Percentiles rank a stretch among this genome's conserved stretches.
These are phyloP conservation scores for Solanum gracilifrons DNA, from an alignment of 257 asterid species.

Conservation along the genomic window DNA sequence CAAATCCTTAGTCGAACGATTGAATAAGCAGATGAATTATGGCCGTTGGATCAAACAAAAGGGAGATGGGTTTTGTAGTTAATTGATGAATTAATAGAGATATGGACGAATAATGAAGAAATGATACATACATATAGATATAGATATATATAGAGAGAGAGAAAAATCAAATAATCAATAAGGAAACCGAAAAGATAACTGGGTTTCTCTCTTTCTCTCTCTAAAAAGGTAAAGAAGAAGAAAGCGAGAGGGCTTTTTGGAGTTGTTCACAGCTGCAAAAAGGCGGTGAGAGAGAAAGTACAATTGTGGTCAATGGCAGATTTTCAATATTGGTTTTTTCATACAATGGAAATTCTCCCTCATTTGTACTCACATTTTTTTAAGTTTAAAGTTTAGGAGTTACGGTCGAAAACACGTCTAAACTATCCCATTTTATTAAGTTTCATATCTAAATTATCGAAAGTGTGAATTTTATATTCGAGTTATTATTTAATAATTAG, in stretches of 20 bases:
- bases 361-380: not conserved
- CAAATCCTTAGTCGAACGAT: not conserved
- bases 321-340: not conserved
- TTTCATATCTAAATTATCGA: too few species aligned
- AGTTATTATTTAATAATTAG: too few species aligned
- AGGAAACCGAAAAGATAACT: not conserved
- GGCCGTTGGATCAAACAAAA: not conserved
- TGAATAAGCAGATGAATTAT: not conserved
- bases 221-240: not conserved
- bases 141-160: not conserved
- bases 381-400: not conserved
- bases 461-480: accelerated
- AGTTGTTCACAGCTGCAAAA: not conserved
- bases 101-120: not conserved
- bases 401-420: accelerated
- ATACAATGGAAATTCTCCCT: not conserved
- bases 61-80: not conserved
- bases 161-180: not conserved
- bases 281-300: not conserved
- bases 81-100: not conserved
- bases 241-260: not conserved
- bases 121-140: not conserved
- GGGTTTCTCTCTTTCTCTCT: not conserved
- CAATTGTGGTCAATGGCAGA: not conserved
- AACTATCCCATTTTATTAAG: too few species aligned